Conservation (phyloP, 2,329 filamentous ascomycete species). For the Ophiostoma ulmi region DNA sequence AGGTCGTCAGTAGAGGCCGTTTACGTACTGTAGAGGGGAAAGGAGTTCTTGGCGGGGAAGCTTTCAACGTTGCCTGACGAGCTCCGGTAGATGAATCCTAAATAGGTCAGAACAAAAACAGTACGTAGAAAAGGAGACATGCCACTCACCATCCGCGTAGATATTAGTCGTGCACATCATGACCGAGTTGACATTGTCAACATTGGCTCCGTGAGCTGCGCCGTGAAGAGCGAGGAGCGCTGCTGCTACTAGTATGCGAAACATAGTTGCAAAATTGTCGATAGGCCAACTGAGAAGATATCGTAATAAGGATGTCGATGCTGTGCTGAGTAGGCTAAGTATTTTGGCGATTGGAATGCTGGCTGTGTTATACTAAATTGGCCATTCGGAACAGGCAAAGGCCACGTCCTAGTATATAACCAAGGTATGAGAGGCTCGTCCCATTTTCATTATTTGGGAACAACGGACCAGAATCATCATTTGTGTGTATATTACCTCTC, state of each 20-base stretch:
- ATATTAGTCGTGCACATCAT: constrained; percentile 18
- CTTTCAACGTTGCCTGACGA: constrained; percentile 10
- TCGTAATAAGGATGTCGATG: background rate
- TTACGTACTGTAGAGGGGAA: constrained; percentile 22
- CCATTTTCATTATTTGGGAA: background rate
- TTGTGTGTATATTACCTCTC: background rate
- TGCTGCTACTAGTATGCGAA: background rate
- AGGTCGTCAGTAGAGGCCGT: background rate
- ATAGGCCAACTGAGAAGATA: background rate
- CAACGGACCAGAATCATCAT: background rate
- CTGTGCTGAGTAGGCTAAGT: background rate
- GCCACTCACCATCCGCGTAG: constrained; percentile 19
- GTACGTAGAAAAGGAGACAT: background rate
- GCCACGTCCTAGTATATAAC: background rate
- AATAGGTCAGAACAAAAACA: background rate
- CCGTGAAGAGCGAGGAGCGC: background rate
- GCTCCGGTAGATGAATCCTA: constrained; percentile 24
- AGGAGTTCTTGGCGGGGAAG: constrained; percentile 17
- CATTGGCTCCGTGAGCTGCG: background rate
- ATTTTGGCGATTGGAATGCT: background rate
- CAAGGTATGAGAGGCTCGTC: background rate
- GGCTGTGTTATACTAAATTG: background rate
- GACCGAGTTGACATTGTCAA: constrained; percentile 14
- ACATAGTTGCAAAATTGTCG: background rate
- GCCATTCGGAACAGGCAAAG: background rate